A percentile compares a stretch with the other conserved stretches of the same genome.
These are phyloP conservation scores for Aschersonia sp. DNA, from an alignment of 2,329 filamentous ascomycete species.

Conservation along the genomic window DNA sequence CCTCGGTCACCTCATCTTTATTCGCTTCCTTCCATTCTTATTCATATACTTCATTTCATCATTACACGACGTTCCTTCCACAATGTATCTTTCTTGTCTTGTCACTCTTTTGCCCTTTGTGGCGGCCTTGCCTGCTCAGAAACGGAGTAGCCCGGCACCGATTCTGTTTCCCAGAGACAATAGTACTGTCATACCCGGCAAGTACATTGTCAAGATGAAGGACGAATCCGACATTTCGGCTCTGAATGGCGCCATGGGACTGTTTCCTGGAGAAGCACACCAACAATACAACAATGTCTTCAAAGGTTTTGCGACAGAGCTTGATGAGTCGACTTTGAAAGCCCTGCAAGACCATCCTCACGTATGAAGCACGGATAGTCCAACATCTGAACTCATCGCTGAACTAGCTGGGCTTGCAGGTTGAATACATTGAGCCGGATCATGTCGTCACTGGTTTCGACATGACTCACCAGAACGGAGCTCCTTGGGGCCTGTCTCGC, in stretches of 20 bases:
- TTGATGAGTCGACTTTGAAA: slow-evolving; percentile 7
- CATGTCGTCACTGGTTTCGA: slow-evolving; percentile 5
- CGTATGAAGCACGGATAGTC: slow-evolving; percentile 2
- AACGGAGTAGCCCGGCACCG: slow-evolving; percentile 9
- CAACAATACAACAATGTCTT: slow-evolving; percentile 10
- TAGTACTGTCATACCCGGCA: slow-evolving; percentile 9
- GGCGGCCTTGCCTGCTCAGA: slow-evolving; percentile 4
- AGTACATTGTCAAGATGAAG: slow-evolving; percentile 16
- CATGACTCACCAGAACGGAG: slow-evolving; percentile 15
- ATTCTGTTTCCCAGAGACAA: slow-evolving; percentile 5
- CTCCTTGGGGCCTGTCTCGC: slow-evolving; percentile 21
- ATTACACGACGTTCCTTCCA: not conserved
- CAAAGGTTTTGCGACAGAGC: slow-evolving; percentile 10
- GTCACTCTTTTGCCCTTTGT: slow-evolving; percentile 7
- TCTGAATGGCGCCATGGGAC: slow-evolving; percentile 5
- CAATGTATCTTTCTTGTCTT: slow-evolving; percentile 7
- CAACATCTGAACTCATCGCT: too few relatives aligned
- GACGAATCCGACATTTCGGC: slow-evolving; percentile 4
- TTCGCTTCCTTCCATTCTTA: not conserved
- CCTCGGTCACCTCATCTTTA: not conserved
- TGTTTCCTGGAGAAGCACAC: slow-evolving; percentile 8
- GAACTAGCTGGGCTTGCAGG: slow-evolving; percentile 4
- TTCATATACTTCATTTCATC: not conserved
- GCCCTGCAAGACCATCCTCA: slow-evolving; percentile 10
- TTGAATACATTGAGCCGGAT: slow-evolving; percentile 23